phyloP scores from a whole-genome alignment of 116 monocot species.

The Trichopus zeylanicus region DNA sequence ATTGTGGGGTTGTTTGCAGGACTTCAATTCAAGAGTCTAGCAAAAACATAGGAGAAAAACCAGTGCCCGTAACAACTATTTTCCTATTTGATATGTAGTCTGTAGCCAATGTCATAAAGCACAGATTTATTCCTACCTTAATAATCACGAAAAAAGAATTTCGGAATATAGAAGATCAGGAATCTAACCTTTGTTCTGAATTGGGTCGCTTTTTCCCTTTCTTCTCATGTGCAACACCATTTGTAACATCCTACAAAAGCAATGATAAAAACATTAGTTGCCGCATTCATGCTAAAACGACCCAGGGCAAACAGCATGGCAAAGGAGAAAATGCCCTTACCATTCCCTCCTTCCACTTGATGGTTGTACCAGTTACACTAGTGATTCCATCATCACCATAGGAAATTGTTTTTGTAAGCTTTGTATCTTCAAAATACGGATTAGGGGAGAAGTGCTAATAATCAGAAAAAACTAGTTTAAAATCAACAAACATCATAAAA shows the following conservation, averaged over 20 bases:
- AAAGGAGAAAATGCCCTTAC: constrained; percentile 9
- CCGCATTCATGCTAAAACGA: neutral
- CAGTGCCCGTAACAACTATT: too few relatives aligned
- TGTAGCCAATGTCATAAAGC: neutral
- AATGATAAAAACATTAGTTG: neutral
- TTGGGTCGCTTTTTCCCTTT: constrained; percentile 53
- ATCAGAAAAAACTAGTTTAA: neutral
- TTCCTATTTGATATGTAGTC: too few relatives aligned
- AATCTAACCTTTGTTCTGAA: constrained; percentile 12
- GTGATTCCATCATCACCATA: constrained; percentile 47
- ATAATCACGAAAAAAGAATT: neutral
- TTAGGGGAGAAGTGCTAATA: constrained; percentile 45
- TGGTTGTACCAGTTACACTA: constrained; percentile 38
- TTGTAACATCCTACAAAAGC: constrained; percentile 33
- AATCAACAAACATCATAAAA: neutral
- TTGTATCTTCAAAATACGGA: constrained; percentile 50
- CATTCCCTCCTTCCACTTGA: constrained; percentile 59
- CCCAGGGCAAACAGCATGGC: neutral
- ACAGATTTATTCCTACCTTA: neutral
- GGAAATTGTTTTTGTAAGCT: constrained; percentile 40
- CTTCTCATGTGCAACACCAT: constrained; percentile 39
- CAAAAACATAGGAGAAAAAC: too few relatives aligned
- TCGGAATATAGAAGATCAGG: neutral
- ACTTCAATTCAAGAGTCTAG: too few relatives aligned
- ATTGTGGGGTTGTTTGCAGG: too few relatives aligned